phyloP scores from a whole-genome alignment of 306 rosid genomes.

The Heteromeles arbutifolia region DNA sequence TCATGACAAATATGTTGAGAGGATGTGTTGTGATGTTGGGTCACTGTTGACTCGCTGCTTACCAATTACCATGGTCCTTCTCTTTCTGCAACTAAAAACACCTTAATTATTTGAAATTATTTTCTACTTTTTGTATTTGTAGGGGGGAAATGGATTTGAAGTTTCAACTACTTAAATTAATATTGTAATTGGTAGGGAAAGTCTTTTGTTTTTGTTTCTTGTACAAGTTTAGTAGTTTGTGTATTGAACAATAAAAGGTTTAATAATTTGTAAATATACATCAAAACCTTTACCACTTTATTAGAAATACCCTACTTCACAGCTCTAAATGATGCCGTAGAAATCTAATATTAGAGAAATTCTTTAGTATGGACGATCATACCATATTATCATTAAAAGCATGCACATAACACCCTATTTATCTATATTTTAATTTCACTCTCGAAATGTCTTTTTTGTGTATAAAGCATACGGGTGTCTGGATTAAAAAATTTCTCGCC shows the following conservation, averaged over 20 bases:
- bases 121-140: neutral
- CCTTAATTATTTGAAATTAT: neutral
- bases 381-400: too few species aligned
- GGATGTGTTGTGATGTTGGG: neutral
- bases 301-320: neutral
- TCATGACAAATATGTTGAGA: neutral
- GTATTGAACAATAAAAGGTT: neutral
- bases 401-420: too few species aligned
- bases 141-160: neutral
- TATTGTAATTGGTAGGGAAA: too few species aligned
- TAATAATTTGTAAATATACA: neutral
- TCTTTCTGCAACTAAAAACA: neutral
- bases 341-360: too few species aligned
- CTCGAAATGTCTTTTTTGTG: neutral
- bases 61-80: neutral
- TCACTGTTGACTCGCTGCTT: neutral
- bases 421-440: too few species aligned
- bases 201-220: neutral
- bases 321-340: constrained; percentile 8
- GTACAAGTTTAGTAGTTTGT: neutral
- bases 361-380: too few species aligned
- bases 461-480: too few species aligned
- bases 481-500: neutral
- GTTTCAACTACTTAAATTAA: neutral
- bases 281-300: neutral